Percentiles rank a stretch among this genome's conserved stretches.
Conservation (phyloP, 495 filamentous ascomycete genomes). For the Articulospora tetracladia region DNA sequence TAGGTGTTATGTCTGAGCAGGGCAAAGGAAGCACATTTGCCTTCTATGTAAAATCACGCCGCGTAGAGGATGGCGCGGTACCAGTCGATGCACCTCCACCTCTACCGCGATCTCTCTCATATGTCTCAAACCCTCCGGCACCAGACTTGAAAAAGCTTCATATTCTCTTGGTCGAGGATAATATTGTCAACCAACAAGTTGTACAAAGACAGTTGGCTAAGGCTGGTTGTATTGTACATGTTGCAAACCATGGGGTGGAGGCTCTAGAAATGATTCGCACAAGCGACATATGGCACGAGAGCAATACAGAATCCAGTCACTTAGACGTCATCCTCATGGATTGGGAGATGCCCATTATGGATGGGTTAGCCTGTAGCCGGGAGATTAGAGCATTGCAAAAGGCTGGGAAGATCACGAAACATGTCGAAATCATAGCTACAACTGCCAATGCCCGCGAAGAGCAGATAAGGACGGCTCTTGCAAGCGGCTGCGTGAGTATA, state of each 20-base stretch:
- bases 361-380: constrained; percentile 67
- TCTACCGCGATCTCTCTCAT: constrained; percentile 39
- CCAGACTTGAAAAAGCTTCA: constrained; percentile 13
- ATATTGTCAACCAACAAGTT: constrained; percentile 71
- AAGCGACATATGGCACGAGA: constrained; percentile 16
- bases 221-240: constrained; percentile 58
- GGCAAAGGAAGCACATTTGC: constrained; percentile 78
- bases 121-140: constrained; percentile 35
- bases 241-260: constrained; percentile 73
- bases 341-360: constrained; percentile 86
- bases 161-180: constrained; percentile 41
- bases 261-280: constrained; percentile 56
- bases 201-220: constrained; percentile 59
- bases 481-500: constrained; percentile 56
- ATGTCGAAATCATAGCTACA: constrained; percentile 71
- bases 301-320: constrained; percentile 17
- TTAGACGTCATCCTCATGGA: constrained; percentile 78
- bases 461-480: constrained; percentile 59
- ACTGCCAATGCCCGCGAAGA: constrained; percentile 69
- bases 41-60: constrained; percentile 59
- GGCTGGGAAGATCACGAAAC: constrained; percentile 42
- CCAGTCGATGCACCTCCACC: constrained; percentile 35
- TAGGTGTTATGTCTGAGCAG: constrained; percentile 67
- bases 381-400: constrained; percentile 63
- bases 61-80: constrained; percentile 43